Evolutionary conservation across 2,329 filamentous ascomycete species (phyloP).

Genomic region (Albophoma yamanashiensis): DNA sequence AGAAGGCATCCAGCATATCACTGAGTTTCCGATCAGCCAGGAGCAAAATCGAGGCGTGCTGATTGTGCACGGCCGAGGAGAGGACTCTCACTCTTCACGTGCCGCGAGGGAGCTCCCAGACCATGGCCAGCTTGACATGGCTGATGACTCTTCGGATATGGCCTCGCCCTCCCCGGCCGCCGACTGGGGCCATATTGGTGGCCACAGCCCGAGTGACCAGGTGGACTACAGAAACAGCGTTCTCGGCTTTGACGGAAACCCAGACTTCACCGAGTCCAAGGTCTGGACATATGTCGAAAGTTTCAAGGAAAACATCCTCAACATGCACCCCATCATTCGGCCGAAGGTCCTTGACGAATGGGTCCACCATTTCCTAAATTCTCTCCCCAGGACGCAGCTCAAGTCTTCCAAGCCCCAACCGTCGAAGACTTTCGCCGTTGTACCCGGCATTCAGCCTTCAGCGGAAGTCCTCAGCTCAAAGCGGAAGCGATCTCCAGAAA

Average conservation of each 20-base stretch:
- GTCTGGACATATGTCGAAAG: constrained; percentile 44
- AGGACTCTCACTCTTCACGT: constrained; percentile 53
- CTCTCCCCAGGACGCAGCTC: constrained; percentile 24
- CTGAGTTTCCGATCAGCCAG: constrained; percentile 65
- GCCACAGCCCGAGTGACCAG: constrained; percentile 32
- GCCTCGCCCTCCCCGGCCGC: constrained; percentile 43
- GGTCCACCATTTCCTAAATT: constrained; percentile 41
- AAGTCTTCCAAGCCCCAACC: constrained; percentile 16
- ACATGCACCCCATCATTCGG: constrained; percentile 54
- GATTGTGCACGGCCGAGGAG: constrained; percentile 67
- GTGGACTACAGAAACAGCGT: constrained; percentile 26
- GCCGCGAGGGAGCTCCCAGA: constrained; percentile 29
- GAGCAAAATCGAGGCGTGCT: constrained; percentile 67
- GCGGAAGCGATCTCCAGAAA: constrained; percentile 43
- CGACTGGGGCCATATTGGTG: constrained; percentile 50
- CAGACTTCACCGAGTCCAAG: constrained; percentile 39
- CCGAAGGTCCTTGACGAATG: constrained; percentile 40
- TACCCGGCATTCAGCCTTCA: constrained; percentile 12
- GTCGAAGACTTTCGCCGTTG: constrained; percentile 21
- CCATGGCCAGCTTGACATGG: constrained; percentile 27
- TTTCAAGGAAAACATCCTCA: constrained; percentile 51
- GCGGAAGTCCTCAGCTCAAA: constrained; percentile 29
- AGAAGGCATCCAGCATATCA: constrained; percentile 43
- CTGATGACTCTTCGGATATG: constrained; percentile 39
- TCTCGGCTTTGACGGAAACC: constrained; percentile 33